Base-by-base conservation (phyloP, 83 land plant genomes). In the Isoetes engelmannii region DNA sequence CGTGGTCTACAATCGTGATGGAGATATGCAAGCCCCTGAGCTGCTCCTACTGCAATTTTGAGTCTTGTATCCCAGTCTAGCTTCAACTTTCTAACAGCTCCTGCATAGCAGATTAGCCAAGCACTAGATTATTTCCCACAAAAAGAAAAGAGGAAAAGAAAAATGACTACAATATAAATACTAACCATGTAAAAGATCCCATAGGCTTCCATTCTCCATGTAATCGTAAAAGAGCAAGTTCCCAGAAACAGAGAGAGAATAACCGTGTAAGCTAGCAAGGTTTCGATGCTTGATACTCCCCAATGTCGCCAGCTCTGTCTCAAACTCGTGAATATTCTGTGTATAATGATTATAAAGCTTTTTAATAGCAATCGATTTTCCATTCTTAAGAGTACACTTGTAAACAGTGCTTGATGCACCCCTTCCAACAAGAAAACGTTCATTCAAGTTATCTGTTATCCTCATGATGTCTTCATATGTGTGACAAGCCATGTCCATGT, bases 361-460 rank as follows among this genome's bases (percentile, higher is more conserved):
- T 76, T 94, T 94, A 67, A 94, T 82, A n/a, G 99, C 99, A 50
- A 94, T 84, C 6, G 96, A 84, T 63, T 81, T 86, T 64, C 96
- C 93, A 69, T 86, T 94, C 73, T 88, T 94, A 5, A 94, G 77
- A 15, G 84, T 84, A 69, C 99, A 94, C 54, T 84, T 90, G 76
- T 90, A 94, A 4, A 94, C 99, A 4, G 92, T 94, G 73, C 96
- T 90, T 37, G 99, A 90, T 18, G 92, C 99, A 47, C 99, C 99
- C 75, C 81, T 75, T 4, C 99, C 99, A 67, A 94, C 84, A 59
- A 88, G 83, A 49, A 84, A 82, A 76, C 88, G 84, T 80, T 94
- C 99, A 70, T 78, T 94, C 64, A 94, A 63, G 66, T 90, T 94
- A 49, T 94, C 99, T 3, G 99, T 94, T 74, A 94, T 76, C 68